Conservation (phyloP, 257 asterid species). For the Solanum tarapatanum region DNA sequence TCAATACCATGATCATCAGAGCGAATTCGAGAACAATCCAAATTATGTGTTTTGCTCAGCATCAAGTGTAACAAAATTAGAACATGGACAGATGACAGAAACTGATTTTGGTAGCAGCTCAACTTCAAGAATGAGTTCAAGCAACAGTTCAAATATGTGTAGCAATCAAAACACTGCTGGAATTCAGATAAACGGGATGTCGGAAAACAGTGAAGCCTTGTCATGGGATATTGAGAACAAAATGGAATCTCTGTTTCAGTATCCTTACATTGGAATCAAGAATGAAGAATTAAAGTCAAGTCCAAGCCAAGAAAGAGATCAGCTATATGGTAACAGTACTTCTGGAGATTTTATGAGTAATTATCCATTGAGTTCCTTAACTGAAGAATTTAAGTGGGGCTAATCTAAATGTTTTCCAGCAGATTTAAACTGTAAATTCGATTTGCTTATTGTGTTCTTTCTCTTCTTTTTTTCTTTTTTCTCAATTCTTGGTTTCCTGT, state of each 20-base stretch:
- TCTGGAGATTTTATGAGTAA: neutral
- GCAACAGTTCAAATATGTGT: constrained; percentile 22
- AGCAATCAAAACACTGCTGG: constrained; percentile 7
- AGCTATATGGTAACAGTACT: constrained; percentile 4
- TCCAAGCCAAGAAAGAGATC: neutral
- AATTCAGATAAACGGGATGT: neutral
- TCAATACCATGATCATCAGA: neutral
- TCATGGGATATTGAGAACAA: constrained; percentile 44
- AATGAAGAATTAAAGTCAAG: constrained; percentile 25
- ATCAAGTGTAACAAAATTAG: constrained; percentile 33
- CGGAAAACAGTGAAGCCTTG: constrained; percentile 17
- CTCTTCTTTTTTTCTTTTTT: neutral
- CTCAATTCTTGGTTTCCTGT: neutral
- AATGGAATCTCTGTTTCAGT: constrained; percentile 29
- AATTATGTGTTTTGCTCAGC: constrained; percentile 19
- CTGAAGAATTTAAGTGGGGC: constrained; percentile 23
- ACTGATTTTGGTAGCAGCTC: constrained; percentile 19
- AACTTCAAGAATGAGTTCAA: constrained; percentile 25
- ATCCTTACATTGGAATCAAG: constrained; percentile 12
- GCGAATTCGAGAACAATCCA: constrained; percentile 9
- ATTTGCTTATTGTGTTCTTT: neutral
- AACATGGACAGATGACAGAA: constrained; percentile 18
- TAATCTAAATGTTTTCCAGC: constrained; percentile 13
- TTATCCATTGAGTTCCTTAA: constrained; percentile 29
- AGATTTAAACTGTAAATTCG: neutral